Evolutionary conservation across 202 grass and related monocot genomes (phyloP), one percentile per base, ranked within the genome.

Genomic region (Saccharum hybrid): DNA sequence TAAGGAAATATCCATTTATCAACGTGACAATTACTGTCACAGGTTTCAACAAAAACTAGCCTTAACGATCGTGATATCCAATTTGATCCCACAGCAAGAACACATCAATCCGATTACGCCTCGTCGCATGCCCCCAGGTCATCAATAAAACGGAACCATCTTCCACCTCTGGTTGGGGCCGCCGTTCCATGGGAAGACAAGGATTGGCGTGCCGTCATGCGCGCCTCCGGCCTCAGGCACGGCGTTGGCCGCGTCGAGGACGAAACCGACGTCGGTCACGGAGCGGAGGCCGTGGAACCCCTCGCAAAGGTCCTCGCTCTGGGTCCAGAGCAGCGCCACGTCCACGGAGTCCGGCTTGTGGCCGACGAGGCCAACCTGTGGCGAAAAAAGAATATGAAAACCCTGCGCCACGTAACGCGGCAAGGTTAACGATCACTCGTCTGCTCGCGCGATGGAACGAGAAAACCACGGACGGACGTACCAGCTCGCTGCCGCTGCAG

Each of bases 271-370:
- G 68, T 88, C n/a, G 21, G 15, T 2, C 26, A 83, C 43, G 36
- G 46, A 34, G 21, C 81, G 67, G 37, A 79, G 5, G 19, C 0
- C 11, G 10, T 79, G 46, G 68, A 61, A 80, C 4, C 40, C 76
- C 64, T 75, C 15, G 1, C 63, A 51, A 1, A 75, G 70, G 18
- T 75, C 70, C 62, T 69, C 23, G 41, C 69, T 22, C 21, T 19
- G 76, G 3, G 86, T 80, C 86, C 86, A 88, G 49, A 80, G 62
- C 49, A 80, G 62, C 22, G 76, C 69, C 2, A 84, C 76, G 8
- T 63, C 69, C 30, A 88, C n/a, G 19, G 76, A 75, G 76, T 88
- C 33, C 16, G 63, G 31, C 11, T 4, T n/a, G 40, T 84, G 6
- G 16, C 34, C 22, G 33, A 10, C 22, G 31, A 84, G 48, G 3